These are phyloP conservation scores for Cryphonectria naterciae DNA, from an alignment of 2,329 filamentous ascomycete species.

Conservation along the genomic window DNA sequence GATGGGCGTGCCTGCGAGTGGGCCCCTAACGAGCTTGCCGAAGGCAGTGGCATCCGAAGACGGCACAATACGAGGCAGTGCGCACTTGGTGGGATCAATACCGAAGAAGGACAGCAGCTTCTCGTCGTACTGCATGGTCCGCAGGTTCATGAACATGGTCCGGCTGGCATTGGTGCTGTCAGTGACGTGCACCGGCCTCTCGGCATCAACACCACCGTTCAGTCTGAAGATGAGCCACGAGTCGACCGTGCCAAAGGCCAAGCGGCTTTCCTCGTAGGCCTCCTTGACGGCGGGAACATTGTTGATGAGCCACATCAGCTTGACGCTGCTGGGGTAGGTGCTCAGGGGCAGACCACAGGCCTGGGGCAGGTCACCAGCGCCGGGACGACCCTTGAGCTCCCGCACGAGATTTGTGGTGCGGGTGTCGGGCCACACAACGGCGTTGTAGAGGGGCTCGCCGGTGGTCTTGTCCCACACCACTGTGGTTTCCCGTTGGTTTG, in stretches of 20 bases:
- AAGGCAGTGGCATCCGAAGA: constrained; percentile 77
- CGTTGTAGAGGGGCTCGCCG: constrained; percentile 80
- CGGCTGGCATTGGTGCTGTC: constrained; percentile 87
- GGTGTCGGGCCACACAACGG: constrained; percentile 90
- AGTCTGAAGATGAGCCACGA: constrained; percentile 86
- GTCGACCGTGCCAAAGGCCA: constrained; percentile 87
- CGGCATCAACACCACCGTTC: constrained; percentile 70
- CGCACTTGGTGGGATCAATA: constrained; percentile 68
- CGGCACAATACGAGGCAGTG: constrained; percentile 80
- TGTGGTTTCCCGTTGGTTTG: constrained; percentile 88
- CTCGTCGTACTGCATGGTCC: constrained; percentile 79
- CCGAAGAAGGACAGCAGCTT: constrained; percentile 78
- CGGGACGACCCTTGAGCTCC: constrained; percentile 70
- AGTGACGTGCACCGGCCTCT: constrained; percentile 71
- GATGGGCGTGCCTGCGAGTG: constrained; percentile 72
- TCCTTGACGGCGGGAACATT: constrained; percentile 71
- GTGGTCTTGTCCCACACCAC: constrained; percentile 83
- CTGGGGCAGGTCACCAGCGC: constrained; percentile 69
- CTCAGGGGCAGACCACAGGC: constrained; percentile 83
- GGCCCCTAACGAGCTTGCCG: constrained; percentile 67
- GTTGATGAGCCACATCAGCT: constrained; percentile 80
- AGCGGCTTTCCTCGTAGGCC: constrained; percentile 74
- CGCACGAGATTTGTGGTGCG: constrained; percentile 73
- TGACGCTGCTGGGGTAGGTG: constrained; percentile 86
- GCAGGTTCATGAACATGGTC: constrained; percentile 94